Conservation (phyloP, 371 early-diverging fungal genomes). For the Zychaea mexicana region DNA sequence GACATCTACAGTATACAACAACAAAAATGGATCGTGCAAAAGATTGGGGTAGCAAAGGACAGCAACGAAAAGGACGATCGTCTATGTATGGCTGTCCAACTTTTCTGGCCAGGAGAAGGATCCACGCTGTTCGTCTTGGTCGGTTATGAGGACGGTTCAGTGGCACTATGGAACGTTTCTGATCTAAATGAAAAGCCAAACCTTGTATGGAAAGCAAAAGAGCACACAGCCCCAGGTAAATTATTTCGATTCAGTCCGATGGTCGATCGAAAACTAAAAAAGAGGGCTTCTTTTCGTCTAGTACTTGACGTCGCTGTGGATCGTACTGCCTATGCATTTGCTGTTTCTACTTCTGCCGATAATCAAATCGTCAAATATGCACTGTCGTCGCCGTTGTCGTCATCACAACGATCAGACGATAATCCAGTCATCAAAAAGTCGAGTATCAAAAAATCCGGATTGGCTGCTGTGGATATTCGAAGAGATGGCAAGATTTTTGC, state of each 20-base stretch:
- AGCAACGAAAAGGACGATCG: slow-evolving; percentile 21
- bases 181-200: slow-evolving; percentile 18
- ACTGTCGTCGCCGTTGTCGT: neutral
- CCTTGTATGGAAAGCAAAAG: slow-evolving; percentile 29
- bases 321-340: slow-evolving; percentile 14
- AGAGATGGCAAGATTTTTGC: slow-evolving; percentile 53
- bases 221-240: slow-evolving; percentile 46
- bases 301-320: slow-evolving; percentile 36
- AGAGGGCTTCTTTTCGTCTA: slow-evolving; percentile 1
- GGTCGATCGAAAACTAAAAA: too few relatives aligned
- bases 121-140: slow-evolving; percentile 30
- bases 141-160: slow-evolving; percentile 49
- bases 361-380: slow-evolving; percentile 46
- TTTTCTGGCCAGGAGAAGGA: slow-evolving; percentile 18
- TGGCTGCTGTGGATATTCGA: slow-evolving; percentile 42
- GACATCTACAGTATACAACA: slow-evolving; percentile 45
- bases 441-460: slow-evolving; percentile 41
- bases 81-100: slow-evolving; percentile 45
- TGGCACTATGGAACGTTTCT: slow-evolving; percentile 33
- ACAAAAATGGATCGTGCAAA: slow-evolving; percentile 14
- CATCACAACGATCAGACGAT: slow-evolving; percentile 10
- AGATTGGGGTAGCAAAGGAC: slow-evolving; percentile 21
- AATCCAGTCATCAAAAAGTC: slow-evolving; percentile 27
- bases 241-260: too few relatives aligned
- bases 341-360: slow-evolving; percentile 44